phyloP scores from a whole-genome alignment of 441 rosid genomes.

The Euphorbia schlechtendalii region DNA sequence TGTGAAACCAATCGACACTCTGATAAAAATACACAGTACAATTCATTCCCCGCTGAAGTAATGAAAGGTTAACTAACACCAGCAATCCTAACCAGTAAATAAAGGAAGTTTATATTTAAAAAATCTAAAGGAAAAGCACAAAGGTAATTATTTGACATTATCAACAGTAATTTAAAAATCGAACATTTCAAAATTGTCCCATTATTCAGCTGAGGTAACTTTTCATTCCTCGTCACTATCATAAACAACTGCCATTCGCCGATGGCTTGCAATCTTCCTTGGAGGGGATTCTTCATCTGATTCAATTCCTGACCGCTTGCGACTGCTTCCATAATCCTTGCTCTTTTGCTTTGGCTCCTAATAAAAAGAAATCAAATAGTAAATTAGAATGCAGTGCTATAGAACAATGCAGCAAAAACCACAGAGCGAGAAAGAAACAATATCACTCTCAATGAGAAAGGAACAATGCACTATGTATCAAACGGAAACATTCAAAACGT shows the following conservation, averaged over 20 bases:
- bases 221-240: slow-evolving; percentile 71
- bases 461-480: background rate
- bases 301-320: slow-evolving; percentile 53
- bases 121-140: background rate
- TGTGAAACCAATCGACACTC: too few species aligned
- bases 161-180: background rate
- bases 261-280: slow-evolving; percentile 54
- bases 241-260: slow-evolving; percentile 64
- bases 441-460: background rate
- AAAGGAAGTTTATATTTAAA: too few species aligned
- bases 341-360: slow-evolving; percentile 48
- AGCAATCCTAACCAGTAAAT: too few species aligned
- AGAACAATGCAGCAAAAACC: background rate
- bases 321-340: slow-evolving; percentile 38
- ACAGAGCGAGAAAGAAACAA: too few species aligned
- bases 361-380: background rate
- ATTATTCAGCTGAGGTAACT: background rate
- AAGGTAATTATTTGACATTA: background rate
- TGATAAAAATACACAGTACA: too few species aligned
- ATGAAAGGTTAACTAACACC: too few species aligned
- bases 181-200: background rate
- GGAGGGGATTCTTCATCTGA: slow-evolving; percentile 75
- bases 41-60: too few species aligned
- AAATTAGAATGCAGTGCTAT: background rate
- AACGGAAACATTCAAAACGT: background rate